Percentiles rank a stretch among this genome's conserved stretches.
These are phyloP conservation scores for Epichloe sylvatica DNA, from an alignment of 2,329 filamentous ascomycete genomes.

Conservation along the genomic window DNA sequence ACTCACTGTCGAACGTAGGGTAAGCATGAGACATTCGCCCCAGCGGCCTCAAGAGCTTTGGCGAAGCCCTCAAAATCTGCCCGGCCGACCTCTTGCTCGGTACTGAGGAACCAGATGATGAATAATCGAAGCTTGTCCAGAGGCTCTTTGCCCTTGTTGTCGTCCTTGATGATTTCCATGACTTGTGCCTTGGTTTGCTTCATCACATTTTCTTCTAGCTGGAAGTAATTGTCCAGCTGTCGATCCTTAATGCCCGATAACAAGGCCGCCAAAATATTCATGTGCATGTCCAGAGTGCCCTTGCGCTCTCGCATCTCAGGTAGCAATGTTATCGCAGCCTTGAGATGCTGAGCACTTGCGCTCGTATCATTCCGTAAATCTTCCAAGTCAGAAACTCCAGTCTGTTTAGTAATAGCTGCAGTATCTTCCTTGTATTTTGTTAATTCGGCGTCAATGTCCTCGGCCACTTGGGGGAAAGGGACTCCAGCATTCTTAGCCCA, in stretches of 20 bases:
- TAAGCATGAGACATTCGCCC: conserved; percentile 62
- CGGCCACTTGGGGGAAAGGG: conserved; percentile 84
- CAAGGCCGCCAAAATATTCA: conserved; percentile 83
- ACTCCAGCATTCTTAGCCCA: conserved; percentile 85
- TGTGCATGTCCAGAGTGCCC: conserved; percentile 90
- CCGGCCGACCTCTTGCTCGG: conserved; percentile 73
- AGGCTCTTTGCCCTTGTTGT: conserved; percentile 68
- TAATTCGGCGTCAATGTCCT: conserved; percentile 88
- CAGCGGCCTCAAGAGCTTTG: conserved; percentile 62
- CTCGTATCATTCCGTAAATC: conserved; percentile 82
- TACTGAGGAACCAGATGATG: conserved; percentile 93
- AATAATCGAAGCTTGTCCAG: conserved; percentile 86
- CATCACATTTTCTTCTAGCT: conserved; percentile 81
- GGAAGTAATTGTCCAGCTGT: conserved; percentile 91
- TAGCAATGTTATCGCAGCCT: conserved; percentile 83
- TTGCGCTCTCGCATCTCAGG: conserved; percentile 90
- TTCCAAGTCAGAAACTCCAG: conserved; percentile 81
- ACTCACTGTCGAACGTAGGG: conserved; percentile 75
- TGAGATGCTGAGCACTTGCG: conserved; percentile 83
- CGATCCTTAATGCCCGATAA: conserved; percentile 77
- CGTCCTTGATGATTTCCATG: conserved; percentile 69
- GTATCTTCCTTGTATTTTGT: conserved; percentile 93
- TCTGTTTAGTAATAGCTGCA: conserved; percentile 86
- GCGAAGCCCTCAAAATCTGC: conserved; percentile 77
- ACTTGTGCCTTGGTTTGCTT: conserved; percentile 87